Conservation (phyloP, 208 protist species). For the Leishmania braziliensis region DNA sequence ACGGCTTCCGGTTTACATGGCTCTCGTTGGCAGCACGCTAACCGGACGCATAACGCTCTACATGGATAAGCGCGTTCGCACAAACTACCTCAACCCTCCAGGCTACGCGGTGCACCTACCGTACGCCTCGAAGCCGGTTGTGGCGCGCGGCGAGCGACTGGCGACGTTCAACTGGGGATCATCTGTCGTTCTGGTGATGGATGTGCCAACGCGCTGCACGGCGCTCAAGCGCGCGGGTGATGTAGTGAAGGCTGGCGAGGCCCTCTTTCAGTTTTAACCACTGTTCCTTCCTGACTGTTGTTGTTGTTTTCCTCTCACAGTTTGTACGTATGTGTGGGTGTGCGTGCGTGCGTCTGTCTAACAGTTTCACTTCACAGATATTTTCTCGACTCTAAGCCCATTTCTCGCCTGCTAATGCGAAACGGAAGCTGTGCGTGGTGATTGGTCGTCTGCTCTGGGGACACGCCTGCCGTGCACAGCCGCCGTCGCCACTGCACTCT, state of each 20-base stretch:
- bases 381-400: background rate
- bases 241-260: constrained; percentile 66
- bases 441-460: background rate
- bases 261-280: constrained; percentile 39
- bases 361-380: background rate
- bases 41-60: constrained; percentile 66
- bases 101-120: constrained; percentile 70
- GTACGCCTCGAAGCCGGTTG: constrained; percentile 44
- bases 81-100: constrained; percentile 82
- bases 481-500: background rate
- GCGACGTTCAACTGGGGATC: constrained; percentile 88
- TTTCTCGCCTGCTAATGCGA: background rate
- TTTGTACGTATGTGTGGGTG: background rate
- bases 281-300: background rate
- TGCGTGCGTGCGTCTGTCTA: background rate
- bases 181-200: constrained; percentile 77
- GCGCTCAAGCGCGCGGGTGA: constrained; percentile 48
- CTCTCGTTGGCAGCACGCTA: constrained; percentile 79
- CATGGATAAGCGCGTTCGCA: constrained; percentile 71
- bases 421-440: background rate
- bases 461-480: background rate
- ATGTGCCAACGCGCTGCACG: constrained; percentile 59
- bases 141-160: constrained; percentile 45
- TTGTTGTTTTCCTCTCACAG: background rate
- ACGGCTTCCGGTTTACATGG: constrained; percentile 42